A percentile compares a stretch with the other conserved stretches of the same genome.
phyloP scores from a whole-genome alignment of 78 protist species.

The Guillardia theta region DNA sequence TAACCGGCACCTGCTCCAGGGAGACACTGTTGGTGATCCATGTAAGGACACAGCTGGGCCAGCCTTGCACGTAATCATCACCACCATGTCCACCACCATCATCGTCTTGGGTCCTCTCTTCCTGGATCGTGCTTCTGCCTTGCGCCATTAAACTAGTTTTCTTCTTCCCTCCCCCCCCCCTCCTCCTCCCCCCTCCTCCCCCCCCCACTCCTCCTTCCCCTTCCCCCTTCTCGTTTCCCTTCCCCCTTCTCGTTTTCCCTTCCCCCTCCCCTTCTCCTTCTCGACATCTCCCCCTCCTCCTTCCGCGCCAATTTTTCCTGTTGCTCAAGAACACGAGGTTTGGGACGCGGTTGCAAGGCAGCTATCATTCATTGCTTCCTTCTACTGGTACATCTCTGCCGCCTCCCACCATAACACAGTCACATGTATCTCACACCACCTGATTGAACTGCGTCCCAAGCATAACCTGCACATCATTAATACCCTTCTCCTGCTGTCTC shows the following conservation, averaged over 20 bases:
- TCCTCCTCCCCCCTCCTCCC: neutral
- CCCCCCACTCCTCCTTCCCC: neutral
- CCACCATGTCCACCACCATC: slow-evolving; percentile 69
- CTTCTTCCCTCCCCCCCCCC: neutral
- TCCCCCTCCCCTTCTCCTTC: neutral
- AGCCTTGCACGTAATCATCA: slow-evolving; percentile 74
- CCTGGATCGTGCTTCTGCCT: no score
- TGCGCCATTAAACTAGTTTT: no score
- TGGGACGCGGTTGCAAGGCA: neutral
- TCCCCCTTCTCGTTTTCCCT: neutral
- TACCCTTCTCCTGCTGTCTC: neutral
- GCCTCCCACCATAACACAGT: neutral
- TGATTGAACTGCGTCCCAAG: no score
- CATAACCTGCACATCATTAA: no score
- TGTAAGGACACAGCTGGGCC: slow-evolving; percentile 48
- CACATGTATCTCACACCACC: neutral
- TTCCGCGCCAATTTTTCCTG: neutral
- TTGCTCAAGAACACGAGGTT: neutral
- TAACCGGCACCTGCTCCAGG: no score
- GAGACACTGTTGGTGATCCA: slow-evolving; percentile 64
- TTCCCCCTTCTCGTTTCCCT: neutral
- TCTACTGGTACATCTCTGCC: neutral
- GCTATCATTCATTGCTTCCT: neutral
- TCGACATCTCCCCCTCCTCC: neutral
- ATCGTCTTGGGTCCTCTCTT: slow-evolving; percentile 43